Evolutionary conservation across 768 basidiomycete species (phyloP).

Genomic region (Suillus decipiens): DNA sequence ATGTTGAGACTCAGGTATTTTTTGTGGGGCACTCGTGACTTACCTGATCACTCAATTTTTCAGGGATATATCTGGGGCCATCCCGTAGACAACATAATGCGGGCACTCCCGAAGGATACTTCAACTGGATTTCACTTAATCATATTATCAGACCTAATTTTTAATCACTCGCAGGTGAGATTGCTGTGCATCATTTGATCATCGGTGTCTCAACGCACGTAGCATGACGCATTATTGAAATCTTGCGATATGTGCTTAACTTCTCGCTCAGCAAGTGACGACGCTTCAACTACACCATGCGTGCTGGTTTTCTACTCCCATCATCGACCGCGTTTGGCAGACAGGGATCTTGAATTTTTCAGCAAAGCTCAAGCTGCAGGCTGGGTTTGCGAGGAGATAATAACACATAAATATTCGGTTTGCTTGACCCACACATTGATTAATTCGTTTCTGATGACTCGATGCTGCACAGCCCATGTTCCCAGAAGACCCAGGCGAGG

Average conservation of each 20-base stretch:
- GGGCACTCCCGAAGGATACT: slow-evolving; percentile 21
- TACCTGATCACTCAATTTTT: slow-evolving; percentile 1
- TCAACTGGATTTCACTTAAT: slow-evolving; percentile 67
- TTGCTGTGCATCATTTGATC: not conserved
- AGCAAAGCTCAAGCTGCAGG: slow-evolving; percentile 56
- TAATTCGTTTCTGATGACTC: not conserved
- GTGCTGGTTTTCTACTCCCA: slow-evolving; percentile 89
- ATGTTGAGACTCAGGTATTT: slow-evolving; percentile 37
- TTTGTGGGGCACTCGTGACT: slow-evolving; percentile 27
- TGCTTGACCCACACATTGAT: slow-evolving; percentile 21
- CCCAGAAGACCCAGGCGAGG: slow-evolving; percentile 81
- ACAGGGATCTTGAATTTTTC: slow-evolving; percentile 85
- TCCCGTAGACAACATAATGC: slow-evolving; percentile 39
- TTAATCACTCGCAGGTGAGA: slow-evolving; percentile 88
- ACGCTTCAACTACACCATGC: slow-evolving; percentile 30
- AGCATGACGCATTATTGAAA: slow-evolving; percentile 82
- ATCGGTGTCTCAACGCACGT: slow-evolving; percentile 6
- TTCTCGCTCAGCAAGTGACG: slow-evolving; percentile 24
- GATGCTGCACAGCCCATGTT: slow-evolving; percentile 74
- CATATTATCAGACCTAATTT: slow-evolving; percentile 90
- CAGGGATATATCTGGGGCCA: slow-evolving; percentile 88
- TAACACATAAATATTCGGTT: slow-evolving; percentile 66
- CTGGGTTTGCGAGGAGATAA: slow-evolving; percentile 74
- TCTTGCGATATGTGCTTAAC: slow-evolving; percentile 59
- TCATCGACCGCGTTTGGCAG: slow-evolving; percentile 81